Evolutionary conservation across 768 basidiomycete species (phyloP).

Genomic region (Rubroboletus pulcherrimus): DNA sequence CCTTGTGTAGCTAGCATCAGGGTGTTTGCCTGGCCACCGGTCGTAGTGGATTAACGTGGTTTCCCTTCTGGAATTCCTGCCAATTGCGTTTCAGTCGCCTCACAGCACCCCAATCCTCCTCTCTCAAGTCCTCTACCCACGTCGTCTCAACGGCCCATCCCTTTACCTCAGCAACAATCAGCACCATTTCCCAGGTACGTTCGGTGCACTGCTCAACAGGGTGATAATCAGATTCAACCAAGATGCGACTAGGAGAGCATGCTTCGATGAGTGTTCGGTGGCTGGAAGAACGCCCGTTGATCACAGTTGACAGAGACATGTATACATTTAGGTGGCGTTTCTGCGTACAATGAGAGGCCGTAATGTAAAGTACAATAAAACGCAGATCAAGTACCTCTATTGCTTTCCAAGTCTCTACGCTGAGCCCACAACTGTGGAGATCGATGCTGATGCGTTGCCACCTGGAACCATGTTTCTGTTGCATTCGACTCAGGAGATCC

Average conservation of each 20-base stretch:
- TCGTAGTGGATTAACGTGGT: conserved; percentile 30
- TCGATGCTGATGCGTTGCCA: conserved; percentile 78
- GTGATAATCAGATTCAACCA: conserved; percentile 86
- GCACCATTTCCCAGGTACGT: conserved; percentile 75
- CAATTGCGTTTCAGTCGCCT: conserved; percentile 69
- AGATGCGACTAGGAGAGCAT: conserved; percentile 62
- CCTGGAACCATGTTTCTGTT: conserved; percentile 48
- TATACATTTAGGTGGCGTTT: conserved; percentile 72
- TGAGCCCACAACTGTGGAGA: conserved; percentile 87
- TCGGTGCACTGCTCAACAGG: conserved; percentile 53
- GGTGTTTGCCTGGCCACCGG: neutral
- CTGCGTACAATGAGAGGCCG: conserved; percentile 36
- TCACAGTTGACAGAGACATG: conserved; percentile 82
- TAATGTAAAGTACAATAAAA: neutral
- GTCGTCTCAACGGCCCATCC: conserved; percentile 70
- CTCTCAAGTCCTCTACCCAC: conserved; percentile 41
- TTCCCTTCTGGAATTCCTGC: conserved; percentile 51
- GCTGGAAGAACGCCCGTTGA: conserved; percentile 70
- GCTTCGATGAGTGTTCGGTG: conserved; percentile 61
- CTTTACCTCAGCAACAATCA: conserved; percentile 67
- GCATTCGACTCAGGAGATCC: conserved; percentile 60
- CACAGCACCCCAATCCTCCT: conserved; percentile 58
- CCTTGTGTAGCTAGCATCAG: neutral
- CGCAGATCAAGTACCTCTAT: conserved; percentile 57
- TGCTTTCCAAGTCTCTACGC: conserved; percentile 65